phyloP scores from a whole-genome alignment of 2,329 filamentous ascomycete genomes.

The Hypoxylon sp. region DNA sequence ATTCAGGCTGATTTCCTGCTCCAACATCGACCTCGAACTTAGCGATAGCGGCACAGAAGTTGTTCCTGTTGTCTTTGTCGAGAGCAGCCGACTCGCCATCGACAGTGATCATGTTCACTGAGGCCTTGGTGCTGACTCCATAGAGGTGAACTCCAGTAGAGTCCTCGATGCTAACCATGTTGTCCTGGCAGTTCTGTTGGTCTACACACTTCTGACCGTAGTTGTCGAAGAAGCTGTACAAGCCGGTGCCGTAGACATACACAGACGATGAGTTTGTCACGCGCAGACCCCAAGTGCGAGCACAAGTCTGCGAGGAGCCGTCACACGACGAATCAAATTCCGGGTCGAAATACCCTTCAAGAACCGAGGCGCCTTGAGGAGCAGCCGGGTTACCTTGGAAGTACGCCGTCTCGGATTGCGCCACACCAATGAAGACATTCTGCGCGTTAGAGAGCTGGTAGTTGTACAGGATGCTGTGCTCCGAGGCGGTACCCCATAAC shows the following conservation, averaged over 20 bases:
- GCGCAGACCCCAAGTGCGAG: conserved; percentile 80
- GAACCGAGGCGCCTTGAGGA: conserved; percentile 68
- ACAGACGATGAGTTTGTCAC: conserved; percentile 72
- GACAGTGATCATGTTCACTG: conserved; percentile 75
- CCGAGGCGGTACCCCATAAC: conserved; percentile 79
- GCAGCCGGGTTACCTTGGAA: conserved; percentile 85
- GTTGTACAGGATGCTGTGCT: conserved; percentile 77
- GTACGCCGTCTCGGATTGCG: conserved; percentile 91
- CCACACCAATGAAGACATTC: conserved; percentile 82
- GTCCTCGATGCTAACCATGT: conserved; percentile 78
- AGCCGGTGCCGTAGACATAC: conserved; percentile 74
- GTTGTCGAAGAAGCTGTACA: conserved; percentile 88
- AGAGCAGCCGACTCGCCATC: conserved; percentile 63
- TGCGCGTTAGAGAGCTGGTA: conserved; percentile 83
- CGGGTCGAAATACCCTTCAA: conserved; percentile 70
- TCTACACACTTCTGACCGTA: conserved; percentile 76
- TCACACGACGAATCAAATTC: conserved; percentile 69
- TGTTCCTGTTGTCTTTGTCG: conserved; percentile 70
- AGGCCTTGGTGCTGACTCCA: conserved; percentile 78
- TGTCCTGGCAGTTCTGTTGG: conserved; percentile 75
- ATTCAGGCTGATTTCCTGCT: conserved; percentile 18
- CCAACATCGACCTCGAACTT: conserved; percentile 51
- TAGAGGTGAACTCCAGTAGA: conserved; percentile 67
- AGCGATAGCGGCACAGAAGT: conserved; percentile 70
- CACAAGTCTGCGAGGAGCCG: conserved; percentile 58